Evolutionary conservation across 345 rosid genomes (phyloP), one percentile per base, ranked within the genome.

Genomic region (Draba incana): DNA sequence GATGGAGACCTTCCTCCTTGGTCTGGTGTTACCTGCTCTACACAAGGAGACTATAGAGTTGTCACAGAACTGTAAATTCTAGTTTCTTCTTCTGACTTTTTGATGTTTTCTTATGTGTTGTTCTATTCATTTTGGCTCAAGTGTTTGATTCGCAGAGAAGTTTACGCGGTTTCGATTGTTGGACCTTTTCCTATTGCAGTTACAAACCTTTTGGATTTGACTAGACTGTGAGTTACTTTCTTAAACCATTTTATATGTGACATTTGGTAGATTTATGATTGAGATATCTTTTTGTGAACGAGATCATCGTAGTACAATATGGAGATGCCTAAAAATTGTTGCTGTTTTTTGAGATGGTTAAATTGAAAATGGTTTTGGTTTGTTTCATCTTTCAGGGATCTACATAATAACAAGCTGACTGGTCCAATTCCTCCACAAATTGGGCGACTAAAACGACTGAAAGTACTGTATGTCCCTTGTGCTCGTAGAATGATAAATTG

Each of bases 351-450:
- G 49, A 33, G 42, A 66, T 37, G 38, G 39, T 33, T 10, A 9
- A 7, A 16, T 10, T 64, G 50, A 35, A 53, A 45, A n/a, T 38
- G 31, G 45, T 75, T 39, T 67, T 52, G 51, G 23, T 53, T 49
- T 60, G 43, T 59, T 67, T 72, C 28, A 8, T 39, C 8, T 13
- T 57, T 16, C 85, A 91, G 97, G 84, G 99, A 94, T 85, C 88
- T 94, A 25, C 99, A 91, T 77, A 94, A 87, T 78, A 91, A 94
- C 85, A 94, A 91, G 80, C 47, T 94, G 76, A 91, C 97, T 12
- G 99, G 99, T 65, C 96, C 97, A 52, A 88, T 94, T 71, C 99
- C 99, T 70, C 88, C 97, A 5, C 99, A 88, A 79, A 89, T 94
- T 77, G 97, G 97, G 31, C 72, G 96, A 42, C 80, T 94, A 68